Evolutionary conservation across 1,284 basidiomycete genomes (phyloP), one percentile per base, ranked within the genome.

Genomic region (Cryptococcus amylolentus): DNA sequence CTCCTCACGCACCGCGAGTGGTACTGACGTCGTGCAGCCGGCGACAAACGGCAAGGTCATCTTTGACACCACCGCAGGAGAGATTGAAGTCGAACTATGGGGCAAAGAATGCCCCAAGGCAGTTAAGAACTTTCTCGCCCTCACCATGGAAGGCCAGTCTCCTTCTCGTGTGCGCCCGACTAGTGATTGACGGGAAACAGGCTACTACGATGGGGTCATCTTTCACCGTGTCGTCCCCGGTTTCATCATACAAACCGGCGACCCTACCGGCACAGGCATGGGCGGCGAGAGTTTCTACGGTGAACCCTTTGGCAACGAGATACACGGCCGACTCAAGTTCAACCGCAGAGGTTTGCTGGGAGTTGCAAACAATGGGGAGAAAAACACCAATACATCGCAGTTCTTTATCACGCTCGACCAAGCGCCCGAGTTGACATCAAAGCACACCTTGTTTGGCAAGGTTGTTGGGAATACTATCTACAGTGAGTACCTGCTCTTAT

Each of bases 41-140:
- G 65, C 91, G 20, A 91, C 91, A 0, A 83, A 86, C 55, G 92
- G 91, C 58, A 86, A 88, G 60, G 88, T 96, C 52, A 84, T 96
- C 42, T 81, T 98, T 48, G 85, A 91, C 61, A 98, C 95, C 0
- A 92, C 91, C 1, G 87, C 84, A 13, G 93, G 92, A 20, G 91
- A 95, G 69, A 87, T 96, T 47, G 91, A 94, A 67, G 86, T 98
- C 48, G 95, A 98, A 72, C 80, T 98, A 54, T 98, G 94, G 92
- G 85, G 90, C 18, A 92, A 91, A 79, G 92, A 98, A 84, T 86
- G 89, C 18, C 95, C 95, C 0, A 91, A 89, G 79, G 83, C 96
- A 72, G 94, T 90, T 70, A 84, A 93, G 44, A 98, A 98, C 80
- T 92, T 95, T 75, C 81, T 97, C 49, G 86, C 89, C 16, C 81